These are phyloP conservation scores for Cyclotella sp. DNA, from an alignment of 108 stramenopile species.

Conservation along the genomic window DNA sequence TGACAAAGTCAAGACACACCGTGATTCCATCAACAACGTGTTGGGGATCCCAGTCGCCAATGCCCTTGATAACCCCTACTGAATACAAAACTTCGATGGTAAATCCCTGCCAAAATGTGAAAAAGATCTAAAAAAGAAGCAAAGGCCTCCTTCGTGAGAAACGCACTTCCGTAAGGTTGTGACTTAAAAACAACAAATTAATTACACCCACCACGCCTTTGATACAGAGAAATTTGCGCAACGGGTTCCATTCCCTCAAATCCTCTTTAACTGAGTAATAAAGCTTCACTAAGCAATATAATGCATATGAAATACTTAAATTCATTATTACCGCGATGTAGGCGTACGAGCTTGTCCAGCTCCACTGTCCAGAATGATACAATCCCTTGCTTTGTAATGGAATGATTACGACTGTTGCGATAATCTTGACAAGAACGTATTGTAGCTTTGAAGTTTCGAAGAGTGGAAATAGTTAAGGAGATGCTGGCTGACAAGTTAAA, in stretches of 20 bases:
- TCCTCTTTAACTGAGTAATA: conserved; percentile 57
- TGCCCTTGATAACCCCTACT: conserved; percentile 36
- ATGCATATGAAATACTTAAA: conserved; percentile 58
- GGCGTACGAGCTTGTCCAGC: conserved; percentile 25
- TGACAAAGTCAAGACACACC: conserved; percentile 22
- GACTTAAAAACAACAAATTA: neutral
- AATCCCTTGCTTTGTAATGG: conserved; percentile 36
- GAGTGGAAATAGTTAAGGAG: neutral
- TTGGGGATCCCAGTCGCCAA: conserved; percentile 43
- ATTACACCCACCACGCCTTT: conserved; percentile 53
- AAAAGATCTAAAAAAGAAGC: conserved; percentile 28
- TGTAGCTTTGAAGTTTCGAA: conserved; percentile 48
- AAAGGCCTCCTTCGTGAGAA: neutral
- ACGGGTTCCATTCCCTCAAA: conserved; percentile 58
- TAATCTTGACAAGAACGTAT: conserved; percentile 61
- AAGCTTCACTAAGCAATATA: conserved; percentile 64
- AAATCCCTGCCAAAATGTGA: conserved; percentile 71
- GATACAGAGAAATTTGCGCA: conserved; percentile 70
- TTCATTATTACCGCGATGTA: conserved; percentile 51
- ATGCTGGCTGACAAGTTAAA: neutral
- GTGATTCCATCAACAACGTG: conserved; percentile 49
- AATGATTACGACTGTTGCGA: conserved; percentile 45
- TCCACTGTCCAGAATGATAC: conserved; percentile 38
- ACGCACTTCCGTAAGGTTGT: too few relatives aligned
- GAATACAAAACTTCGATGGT: conserved; percentile 32